These are phyloP conservation scores for Cadophora gregata DNA, from an alignment of 2,329 filamentous ascomycete species.

Conservation along the genomic window DNA sequence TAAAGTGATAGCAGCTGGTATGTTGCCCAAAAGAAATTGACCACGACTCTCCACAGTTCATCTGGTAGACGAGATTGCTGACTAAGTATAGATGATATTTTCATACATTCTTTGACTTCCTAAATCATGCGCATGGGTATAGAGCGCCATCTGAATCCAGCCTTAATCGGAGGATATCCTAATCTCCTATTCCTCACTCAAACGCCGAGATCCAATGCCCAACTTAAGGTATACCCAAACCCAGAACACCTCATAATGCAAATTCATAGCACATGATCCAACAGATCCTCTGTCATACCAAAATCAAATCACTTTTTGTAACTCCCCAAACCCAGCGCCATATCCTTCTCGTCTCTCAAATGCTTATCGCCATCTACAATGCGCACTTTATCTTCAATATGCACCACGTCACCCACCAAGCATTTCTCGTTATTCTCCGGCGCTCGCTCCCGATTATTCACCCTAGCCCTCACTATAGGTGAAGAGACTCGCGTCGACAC, in stretches of 20 bases:
- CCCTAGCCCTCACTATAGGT: not conserved
- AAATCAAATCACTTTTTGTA: conserved; percentile 16
- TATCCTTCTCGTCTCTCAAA: conserved; percentile 42
- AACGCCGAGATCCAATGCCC: not conserved
- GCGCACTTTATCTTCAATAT: conserved; percentile 51
- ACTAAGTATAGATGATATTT: too few species aligned
- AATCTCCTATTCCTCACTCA: not conserved
- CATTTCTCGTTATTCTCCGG: conserved; percentile 50
- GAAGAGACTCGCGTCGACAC: not conserved
- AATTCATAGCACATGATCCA: not conserved
- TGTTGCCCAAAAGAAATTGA: too few species aligned
- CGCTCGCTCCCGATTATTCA: not conserved
- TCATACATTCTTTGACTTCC: not conserved
- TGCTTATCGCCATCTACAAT: conserved; percentile 47
- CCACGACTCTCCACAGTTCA: too few species aligned
- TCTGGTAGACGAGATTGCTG: too few species aligned
- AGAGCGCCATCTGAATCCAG: conserved; percentile 10
- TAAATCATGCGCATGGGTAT: conserved; percentile 15
- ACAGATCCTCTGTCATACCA: not conserved
- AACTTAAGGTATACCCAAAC: not conserved
- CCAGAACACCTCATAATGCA: conserved; percentile 19
- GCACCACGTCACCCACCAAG: conserved; percentile 45
- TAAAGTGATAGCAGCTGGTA: too few species aligned
- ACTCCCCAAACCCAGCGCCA: conserved; percentile 27
- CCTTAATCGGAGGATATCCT: not conserved